Conservation (phyloP, 257 asterid species). For the Coffea canephora region DNA sequence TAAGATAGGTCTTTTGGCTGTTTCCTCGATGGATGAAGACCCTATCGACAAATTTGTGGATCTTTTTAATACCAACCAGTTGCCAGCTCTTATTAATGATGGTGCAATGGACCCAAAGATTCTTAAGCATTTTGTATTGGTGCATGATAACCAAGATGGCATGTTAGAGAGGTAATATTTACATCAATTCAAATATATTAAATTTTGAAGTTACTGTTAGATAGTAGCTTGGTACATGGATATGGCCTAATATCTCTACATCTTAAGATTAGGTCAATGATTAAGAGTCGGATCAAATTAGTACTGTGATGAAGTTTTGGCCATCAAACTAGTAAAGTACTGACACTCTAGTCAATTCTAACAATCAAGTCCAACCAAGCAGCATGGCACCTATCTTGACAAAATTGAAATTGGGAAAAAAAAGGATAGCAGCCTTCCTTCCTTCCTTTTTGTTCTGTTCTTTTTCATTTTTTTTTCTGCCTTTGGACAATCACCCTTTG, state of each 20-base stretch:
- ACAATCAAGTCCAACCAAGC: not conserved
- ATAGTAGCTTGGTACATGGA: not conserved
- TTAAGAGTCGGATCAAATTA: not conserved
- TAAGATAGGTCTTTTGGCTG: slow-evolving; percentile 80
- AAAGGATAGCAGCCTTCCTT: too few species aligned
- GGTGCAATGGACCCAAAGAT: slow-evolving; percentile 98
- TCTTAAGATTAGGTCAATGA: not conserved
- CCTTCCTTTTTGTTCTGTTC: too few species aligned
- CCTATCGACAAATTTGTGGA: slow-evolving; percentile 79
- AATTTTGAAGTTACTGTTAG: not conserved
- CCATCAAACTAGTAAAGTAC: not conserved
- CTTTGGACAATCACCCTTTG: too few species aligned
- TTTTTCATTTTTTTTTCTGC: too few species aligned
- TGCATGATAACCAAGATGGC: slow-evolving; percentile 76
- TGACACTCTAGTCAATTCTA: not conserved
- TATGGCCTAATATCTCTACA: not conserved
- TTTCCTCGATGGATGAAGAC: slow-evolving; percentile 81
- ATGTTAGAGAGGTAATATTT: slow-evolving; percentile 54
- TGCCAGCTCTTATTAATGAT: slow-evolving; percentile 81
- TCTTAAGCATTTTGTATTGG: slow-evolving; percentile 78
- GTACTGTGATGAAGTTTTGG: not conserved
- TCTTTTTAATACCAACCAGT: slow-evolving; percentile 70
- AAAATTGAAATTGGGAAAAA: not conserved
- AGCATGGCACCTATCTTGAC: not conserved
- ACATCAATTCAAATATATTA: not conserved